Base-by-base conservation (phyloP, 345 rosid species). In the Populus tremula region DNA sequence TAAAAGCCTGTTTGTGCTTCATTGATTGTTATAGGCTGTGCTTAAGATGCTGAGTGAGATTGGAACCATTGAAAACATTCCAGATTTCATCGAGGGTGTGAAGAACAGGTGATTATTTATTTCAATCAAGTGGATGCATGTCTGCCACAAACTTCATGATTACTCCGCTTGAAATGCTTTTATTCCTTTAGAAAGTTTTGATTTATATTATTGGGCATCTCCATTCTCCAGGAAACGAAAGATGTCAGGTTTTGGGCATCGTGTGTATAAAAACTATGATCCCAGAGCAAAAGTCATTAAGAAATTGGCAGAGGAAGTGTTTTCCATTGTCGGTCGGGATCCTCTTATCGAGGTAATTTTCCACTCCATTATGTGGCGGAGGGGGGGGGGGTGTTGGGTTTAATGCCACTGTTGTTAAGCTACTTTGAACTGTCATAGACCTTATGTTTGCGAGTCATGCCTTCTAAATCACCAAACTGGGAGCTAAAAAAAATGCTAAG, bases 181-280 rank as follows among this genome's bases (percentile, higher is more conserved):
- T 29, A 11, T 74, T 74, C 8, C 7, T 20, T 41, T 53, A 1
- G 27, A 36, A 47, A 36, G 49, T 68, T 41, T 82, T 59, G 35
- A 31, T 76, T 50, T 11, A 53, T 61, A 33, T 77, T 79, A 33
- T 47, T 61, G 29, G 49, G 35, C 62, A 23, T 38, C 36, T 72
- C 66, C 5, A 43, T 72, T 79, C 9, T 54, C 27, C 45, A 96
- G 99, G 89, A 96, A 92, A 85, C 87, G 93, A 84, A 96, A 96
- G 88, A 92, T 96, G 99, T 96, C 97, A n/a, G 99, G 99, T 76
- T 96, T 96, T 86, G 98, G 99, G 41, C 98, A 96, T 81, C 97
- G 98, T 71, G 97, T 96, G 5, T 96, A 96, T 91, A 96, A 93
- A 85, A 96, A 91, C 91, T 96, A 96, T 71, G 98, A 93, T 79